Conservation (phyloP, 768 basidiomycete species). For the Boletus rubroflammeus region DNA sequence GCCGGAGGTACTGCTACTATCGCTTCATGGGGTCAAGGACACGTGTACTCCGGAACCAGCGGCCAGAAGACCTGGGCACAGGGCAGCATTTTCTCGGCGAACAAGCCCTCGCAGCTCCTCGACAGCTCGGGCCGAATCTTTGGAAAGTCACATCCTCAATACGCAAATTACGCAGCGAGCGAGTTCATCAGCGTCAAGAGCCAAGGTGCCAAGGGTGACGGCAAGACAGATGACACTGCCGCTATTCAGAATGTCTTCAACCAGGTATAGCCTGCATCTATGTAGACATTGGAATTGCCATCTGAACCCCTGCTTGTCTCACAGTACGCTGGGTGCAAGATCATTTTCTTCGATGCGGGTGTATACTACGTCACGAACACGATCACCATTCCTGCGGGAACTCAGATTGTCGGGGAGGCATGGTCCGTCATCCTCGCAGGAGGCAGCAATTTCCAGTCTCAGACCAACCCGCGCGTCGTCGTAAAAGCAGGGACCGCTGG, state of each 20-base stretch:
- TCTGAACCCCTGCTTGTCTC: not conserved
- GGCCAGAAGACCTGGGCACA: conserved; percentile 46
- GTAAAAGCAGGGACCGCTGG: conserved; percentile 42
- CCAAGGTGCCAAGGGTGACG: conserved; percentile 71
- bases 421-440: conserved; percentile 46
- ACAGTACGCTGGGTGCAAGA: conserved; percentile 68
- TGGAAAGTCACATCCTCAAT: conserved; percentile 63
- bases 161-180: conserved; percentile 50
- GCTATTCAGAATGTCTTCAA: conserved; percentile 58
- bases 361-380: conserved; percentile 45
- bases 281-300: not conserved
- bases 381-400: conserved; percentile 45
- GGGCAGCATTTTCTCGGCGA: conserved; percentile 39
- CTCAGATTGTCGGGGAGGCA: conserved; percentile 48
- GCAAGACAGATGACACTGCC: conserved; percentile 68
- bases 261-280: conserved; percentile 34
- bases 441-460: conserved; percentile 40
- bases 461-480: conserved; percentile 36
- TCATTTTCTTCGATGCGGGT: conserved; percentile 77
- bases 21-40: conserved; percentile 70
- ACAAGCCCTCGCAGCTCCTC: conserved; percentile 54
- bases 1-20: conserved; percentile 34
- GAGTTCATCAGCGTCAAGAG: conserved; percentile 70
- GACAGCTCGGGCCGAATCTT: conserved; percentile 58
- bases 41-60: conserved; percentile 57